Base-by-base conservation (phyloP, 2,329 filamentous ascomycete genomes). In the Trichoderma atrobrunneum region DNA sequence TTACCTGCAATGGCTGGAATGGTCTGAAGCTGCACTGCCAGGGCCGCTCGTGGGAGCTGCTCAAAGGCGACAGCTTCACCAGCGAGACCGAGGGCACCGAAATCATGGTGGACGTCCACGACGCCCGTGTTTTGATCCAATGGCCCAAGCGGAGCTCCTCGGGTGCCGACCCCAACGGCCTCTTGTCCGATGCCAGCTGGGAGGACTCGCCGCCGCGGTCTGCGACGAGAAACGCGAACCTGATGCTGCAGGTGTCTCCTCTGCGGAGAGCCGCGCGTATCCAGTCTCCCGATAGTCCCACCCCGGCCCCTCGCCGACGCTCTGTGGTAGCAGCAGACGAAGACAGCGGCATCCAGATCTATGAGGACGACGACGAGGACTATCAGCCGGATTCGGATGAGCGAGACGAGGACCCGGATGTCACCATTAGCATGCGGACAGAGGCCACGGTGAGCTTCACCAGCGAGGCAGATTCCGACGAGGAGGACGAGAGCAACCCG, bases 1-100 rank as follows among this genome's bases (percentile, higher is more conserved):
- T 99, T 77, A 87, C 93, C 78, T 99, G 96, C 85, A 89, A 92
- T 78, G 96, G 96, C 26, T 98, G 95, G 95, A 99, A 99, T 81
- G 96, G 96, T 18, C 87, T 96, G 75, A 97, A 94, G 84, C 84
- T 99, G 76, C 94, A 97, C 83, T 98, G 94, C 84, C 92, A 95
- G 82, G 94, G 94, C 71, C 90, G 91, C 76, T 92, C 93, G 3
- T 95, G 93, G 86, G 93, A 97, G 76, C 83, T 99, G 78, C 87
- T 86, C 75, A 98, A 97, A 84, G 94, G 93, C 21, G 94, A 97
- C 80, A 92, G 90, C 64, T 98, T 98, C 82, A 92, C 91, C 61
- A 97, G 94, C 72, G 93, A 97, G 82, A 95, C 94, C 34, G 93
- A 95, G 79, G 90, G 91, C 75, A 91, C 91, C 21, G 94, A 97